Percentiles rank a stretch among this genome's conserved stretches.
These are phyloP conservation scores for Verticillium tricorpus DNA, from an alignment of 2,329 filamentous ascomycete species.

Conservation along the genomic window DNA sequence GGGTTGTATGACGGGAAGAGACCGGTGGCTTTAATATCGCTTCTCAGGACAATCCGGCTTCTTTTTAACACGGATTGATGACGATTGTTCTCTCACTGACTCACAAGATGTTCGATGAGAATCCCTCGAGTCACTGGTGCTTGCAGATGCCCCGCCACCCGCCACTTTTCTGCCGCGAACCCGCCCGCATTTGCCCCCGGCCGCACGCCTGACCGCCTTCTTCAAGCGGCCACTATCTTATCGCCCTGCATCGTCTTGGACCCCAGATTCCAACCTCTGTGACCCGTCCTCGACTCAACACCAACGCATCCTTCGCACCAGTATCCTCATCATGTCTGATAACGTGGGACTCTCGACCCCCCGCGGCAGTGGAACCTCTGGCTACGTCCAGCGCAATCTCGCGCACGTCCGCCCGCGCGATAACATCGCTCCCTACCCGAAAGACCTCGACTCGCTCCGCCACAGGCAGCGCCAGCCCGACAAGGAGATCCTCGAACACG, in stretches of 20 bases:
- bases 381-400: slow-evolving; percentile 94
- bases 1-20: background rate
- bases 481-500: slow-evolving; percentile 89
- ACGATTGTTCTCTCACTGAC: background rate
- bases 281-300: background rate
- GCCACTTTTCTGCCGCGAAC: background rate
- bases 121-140: background rate
- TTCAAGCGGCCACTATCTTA: background rate
- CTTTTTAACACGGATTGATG: background rate
- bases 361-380: slow-evolving; percentile 90
- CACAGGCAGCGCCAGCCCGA: slow-evolving; percentile 83
- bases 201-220: background rate
- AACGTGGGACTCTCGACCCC: slow-evolving; percentile 96
- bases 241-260: background rate
- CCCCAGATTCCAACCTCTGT: background rate
- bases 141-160: slow-evolving; percentile 2
- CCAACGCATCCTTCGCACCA: background rate
- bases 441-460: slow-evolving; percentile 62
- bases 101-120: slow-evolving; percentile 1
- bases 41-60: background rate
- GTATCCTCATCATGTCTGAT: slow-evolving; percentile 66
- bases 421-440: slow-evolving; percentile 70
- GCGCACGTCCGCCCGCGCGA: slow-evolving; percentile 85
- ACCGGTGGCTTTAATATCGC: background rate
- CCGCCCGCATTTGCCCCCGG: background rate